These are phyloP conservation scores for Cylindricascospora bacillispora DNA, from an alignment of 1,139 yeast genomes.

Conservation along the genomic window DNA sequence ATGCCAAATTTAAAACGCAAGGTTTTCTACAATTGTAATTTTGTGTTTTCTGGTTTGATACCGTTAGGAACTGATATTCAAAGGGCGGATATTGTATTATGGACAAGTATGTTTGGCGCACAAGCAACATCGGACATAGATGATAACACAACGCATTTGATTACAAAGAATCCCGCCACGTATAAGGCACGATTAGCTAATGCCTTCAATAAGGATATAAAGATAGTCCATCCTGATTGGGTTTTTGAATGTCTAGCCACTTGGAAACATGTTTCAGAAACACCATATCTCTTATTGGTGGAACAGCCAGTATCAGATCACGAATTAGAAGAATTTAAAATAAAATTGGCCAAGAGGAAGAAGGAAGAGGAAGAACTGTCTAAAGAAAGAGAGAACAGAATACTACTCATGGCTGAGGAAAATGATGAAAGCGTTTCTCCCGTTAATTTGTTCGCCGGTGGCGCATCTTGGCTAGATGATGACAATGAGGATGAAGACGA, in stretches of 20 bases:
- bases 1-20: slow-evolving; percentile 59
- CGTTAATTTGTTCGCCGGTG: slow-evolving; percentile 21
- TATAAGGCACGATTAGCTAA: slow-evolving; percentile 69
- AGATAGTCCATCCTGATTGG: slow-evolving; percentile 91
- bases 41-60: slow-evolving; percentile 75
- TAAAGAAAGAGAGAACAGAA: slow-evolving; percentile 16
- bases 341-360: slow-evolving; percentile 13
- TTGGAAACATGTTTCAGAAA: slow-evolving; percentile 65
- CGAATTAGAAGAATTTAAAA: slow-evolving; percentile 26
- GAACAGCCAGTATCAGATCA: slow-evolving; percentile 29
- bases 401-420: slow-evolving; percentile 13
- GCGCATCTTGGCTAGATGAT: slow-evolving; percentile 25
- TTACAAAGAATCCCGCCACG: slow-evolving; percentile 64
- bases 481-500: slow-evolving; percentile 26
- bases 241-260: slow-evolving; percentile 68
- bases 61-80: slow-evolving; percentile 66
- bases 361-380: slow-evolving; percentile 12
- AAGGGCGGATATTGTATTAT: slow-evolving; percentile 71
- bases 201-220: slow-evolving; percentile 49
- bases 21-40: slow-evolving; percentile 56
- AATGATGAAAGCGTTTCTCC: slow-evolving; percentile 5
- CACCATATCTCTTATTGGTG: slow-evolving; percentile 41
- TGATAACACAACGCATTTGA: slow-evolving; percentile 75
- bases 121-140: slow-evolving; percentile 62
- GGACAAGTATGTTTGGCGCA: slow-evolving; percentile 93